These are phyloP conservation scores for Clonostachys rosea DNA, from an alignment of 2,329 filamentous ascomycete genomes.

Conservation along the genomic window DNA sequence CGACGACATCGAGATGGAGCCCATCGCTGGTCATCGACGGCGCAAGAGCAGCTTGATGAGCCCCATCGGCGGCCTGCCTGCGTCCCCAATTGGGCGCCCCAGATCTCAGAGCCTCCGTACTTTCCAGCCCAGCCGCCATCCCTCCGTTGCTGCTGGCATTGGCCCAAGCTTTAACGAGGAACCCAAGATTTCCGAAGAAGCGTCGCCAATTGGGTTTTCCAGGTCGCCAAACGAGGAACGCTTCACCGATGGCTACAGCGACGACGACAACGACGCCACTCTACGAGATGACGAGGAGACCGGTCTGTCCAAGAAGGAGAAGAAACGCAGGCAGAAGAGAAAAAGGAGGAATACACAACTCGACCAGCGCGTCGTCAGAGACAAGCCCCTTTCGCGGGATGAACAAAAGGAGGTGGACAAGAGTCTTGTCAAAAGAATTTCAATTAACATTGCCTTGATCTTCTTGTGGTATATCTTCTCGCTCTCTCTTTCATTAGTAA, in stretches of 20 bases:
- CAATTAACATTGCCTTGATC: constrained; percentile 79
- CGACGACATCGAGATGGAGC: constrained; percentile 52
- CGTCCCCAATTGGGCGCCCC: constrained; percentile 15
- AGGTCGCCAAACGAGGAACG: constrained; percentile 12
- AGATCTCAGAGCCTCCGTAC: constrained; percentile 11
- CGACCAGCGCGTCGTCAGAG: constrained; percentile 63
- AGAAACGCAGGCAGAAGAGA: constrained; percentile 61
- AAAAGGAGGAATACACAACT: constrained; percentile 63
- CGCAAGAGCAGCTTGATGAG: constrained; percentile 46
- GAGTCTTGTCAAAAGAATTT: constrained; percentile 62
- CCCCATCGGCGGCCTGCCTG: constrained; percentile 18
- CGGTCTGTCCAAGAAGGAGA: constrained; percentile 72
- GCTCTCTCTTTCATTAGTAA: constrained; percentile 83
- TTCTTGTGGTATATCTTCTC: constrained; percentile 88
- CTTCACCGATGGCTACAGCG: constrained; percentile 32
- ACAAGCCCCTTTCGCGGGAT: constrained; percentile 57
- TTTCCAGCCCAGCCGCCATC: constrained; percentile 5
- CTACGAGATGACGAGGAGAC: constrained; percentile 85
- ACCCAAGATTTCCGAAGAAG: constrained; percentile 41
- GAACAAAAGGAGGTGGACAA: constrained; percentile 75
- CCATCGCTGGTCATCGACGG: constrained; percentile 47
- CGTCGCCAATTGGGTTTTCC: constrained; percentile 11
- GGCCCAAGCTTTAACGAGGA: constrained; percentile 26
- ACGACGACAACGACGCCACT: constrained; percentile 66
- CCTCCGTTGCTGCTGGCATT: background rate